Base-by-base conservation (phyloP, 805 yeast species). In the Dipodascus albidus region DNA sequence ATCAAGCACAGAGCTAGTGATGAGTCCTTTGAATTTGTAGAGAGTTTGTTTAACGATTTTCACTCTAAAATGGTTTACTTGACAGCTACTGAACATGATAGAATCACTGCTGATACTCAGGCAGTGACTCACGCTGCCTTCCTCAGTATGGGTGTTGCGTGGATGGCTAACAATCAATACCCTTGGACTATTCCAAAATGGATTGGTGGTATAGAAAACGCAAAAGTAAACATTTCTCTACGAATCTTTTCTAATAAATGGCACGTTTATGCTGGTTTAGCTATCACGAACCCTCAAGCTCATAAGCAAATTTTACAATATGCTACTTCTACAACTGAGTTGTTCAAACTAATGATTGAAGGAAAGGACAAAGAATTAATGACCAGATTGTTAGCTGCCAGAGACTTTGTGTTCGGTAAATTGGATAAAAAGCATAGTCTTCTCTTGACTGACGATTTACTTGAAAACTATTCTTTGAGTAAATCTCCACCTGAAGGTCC, bases 121-220 rank as follows among this genome's bases (percentile, higher is more conserved):
- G 98, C 98, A 0, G 96, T 91, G 17, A 93, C 99, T 0, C 99
- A 93, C 66, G 97, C 97, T 11, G 98, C 97, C 0, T 93, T 93
- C 64, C 72, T 93, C 55, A 83, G 95, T 54, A 93, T 93, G 99
- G 99, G 99, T 3, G 81, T 82, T 4, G 98, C 98, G 3, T 93
- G 99, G 99, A 84, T 79, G 59, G 78, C 82, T 49, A 74, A 77
- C 57, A 77, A 83, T 62, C 83, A 85, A 65, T 93, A 88, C 65
- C 99, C 99, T 0, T 93, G 99, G 99, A 68, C 70, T 21, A 83
- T 81, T 58, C 76, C 82, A 2, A 80, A 83, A 63, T 89, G 96
- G 91, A 71, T 81, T 23, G 98, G 98, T 14, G 98, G 99, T 1
- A 74, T 93, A 49, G 99, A 93, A 66, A 91, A 93, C 66, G 98